Evolutionary conservation across 768 basidiomycete species (phyloP).

Genomic region (Tulasnella sp.): DNA sequence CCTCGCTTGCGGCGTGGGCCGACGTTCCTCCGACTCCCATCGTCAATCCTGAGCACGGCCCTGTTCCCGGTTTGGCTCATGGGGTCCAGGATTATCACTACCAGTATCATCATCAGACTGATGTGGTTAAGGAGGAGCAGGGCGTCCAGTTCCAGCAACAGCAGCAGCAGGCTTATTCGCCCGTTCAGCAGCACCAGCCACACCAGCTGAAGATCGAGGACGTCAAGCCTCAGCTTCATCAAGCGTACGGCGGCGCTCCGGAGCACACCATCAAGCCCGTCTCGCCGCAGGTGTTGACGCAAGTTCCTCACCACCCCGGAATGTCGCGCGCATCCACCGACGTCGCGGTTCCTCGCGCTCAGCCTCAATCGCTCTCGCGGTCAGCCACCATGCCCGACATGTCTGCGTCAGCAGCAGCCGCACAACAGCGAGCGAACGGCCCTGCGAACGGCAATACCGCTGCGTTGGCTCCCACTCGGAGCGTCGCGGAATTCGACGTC

Average conservation of each 20-base stretch:
- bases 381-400: constrained; percentile 1
- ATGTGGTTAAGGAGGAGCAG: neutral
- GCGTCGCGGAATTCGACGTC: constrained; percentile 4
- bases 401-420: neutral
- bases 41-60: neutral
- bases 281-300: neutral
- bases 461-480: neutral
- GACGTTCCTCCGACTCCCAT: constrained; percentile 8
- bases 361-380: neutral
- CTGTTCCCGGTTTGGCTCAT: neutral
- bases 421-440: neutral
- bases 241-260: neutral
- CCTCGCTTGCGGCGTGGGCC: neutral
- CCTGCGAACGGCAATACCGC: neutral
- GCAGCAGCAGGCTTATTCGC: neutral
- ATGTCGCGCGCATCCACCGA: neutral
- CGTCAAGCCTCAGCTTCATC: neutral
- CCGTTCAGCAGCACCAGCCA: neutral
- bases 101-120: neutral
- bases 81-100: neutral
- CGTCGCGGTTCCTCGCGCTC: neutral
- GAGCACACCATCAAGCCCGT: neutral
- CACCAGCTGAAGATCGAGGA: neutral
- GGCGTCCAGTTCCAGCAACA: neutral
- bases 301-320: neutral